phyloP scores from a whole-genome alignment of 805 yeast genomes.

The Metschnikowia corniflorae region DNA sequence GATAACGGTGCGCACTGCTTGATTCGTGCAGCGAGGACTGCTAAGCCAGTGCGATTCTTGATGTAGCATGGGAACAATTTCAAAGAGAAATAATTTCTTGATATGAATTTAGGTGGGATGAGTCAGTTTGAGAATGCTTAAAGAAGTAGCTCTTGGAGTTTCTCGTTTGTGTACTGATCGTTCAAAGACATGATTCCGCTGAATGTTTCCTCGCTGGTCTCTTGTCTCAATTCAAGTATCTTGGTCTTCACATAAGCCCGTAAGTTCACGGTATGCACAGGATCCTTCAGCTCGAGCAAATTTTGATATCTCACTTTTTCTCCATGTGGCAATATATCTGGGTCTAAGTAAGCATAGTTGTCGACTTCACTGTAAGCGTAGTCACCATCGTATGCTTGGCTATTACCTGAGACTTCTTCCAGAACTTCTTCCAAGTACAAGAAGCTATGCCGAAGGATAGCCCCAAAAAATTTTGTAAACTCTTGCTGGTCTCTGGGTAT shows the following conservation, averaged over 20 bases:
- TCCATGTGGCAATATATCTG: slow-evolving; percentile 40
- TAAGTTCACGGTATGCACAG: slow-evolving; percentile 43
- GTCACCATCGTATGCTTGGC: slow-evolving; percentile 37
- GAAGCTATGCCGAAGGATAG: slow-evolving; percentile 30
- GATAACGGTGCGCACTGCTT: no score
- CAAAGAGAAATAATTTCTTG: no score
- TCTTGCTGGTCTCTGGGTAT: slow-evolving; percentile 22
- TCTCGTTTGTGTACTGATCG: slow-evolving; percentile 35
- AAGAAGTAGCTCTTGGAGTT: slow-evolving; percentile 19
- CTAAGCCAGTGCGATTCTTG: no score
- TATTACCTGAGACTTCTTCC: slow-evolving; percentile 43
- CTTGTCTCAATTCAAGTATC: slow-evolving; percentile 24
- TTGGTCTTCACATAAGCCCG: slow-evolving; percentile 38
- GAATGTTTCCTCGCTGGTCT: slow-evolving; percentile 29
- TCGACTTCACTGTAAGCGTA: slow-evolving; percentile 40
- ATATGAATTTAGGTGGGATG: no score
- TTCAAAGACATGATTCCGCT: slow-evolving; percentile 32
- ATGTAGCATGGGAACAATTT: no score
- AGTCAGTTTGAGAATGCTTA: no score
- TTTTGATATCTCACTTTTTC: slow-evolving; percentile 37
- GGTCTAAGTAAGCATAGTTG: slow-evolving; percentile 39
- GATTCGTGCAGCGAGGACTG: no score
- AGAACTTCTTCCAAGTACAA: slow-evolving; percentile 69
- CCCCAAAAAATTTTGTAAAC: slow-evolving; percentile 20
- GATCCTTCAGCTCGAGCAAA: slow-evolving; percentile 31